These are phyloP conservation scores for Lizonia empirigonia DNA, from an alignment of 2,329 filamentous ascomycete genomes.

Conservation along the genomic window DNA sequence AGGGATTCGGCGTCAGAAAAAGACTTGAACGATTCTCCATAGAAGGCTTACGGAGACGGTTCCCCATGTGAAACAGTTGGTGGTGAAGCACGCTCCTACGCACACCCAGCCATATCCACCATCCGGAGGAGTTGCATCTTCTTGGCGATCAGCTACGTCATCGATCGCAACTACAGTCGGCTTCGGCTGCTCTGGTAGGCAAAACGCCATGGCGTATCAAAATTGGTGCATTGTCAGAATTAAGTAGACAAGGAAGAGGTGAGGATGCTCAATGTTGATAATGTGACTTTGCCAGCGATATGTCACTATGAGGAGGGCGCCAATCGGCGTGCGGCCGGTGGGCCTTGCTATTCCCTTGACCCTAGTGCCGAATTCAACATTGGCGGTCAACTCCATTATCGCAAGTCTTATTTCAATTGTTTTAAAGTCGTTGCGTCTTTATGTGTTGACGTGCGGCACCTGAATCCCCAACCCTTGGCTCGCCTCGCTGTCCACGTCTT, in stretches of 20 bases:
- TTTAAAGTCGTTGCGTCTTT: neutral
- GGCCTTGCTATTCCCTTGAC: neutral
- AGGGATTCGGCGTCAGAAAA: slow-evolving; percentile 4
- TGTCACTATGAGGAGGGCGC: neutral
- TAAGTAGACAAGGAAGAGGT: neutral
- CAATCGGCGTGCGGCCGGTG: neutral
- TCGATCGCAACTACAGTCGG: neutral
- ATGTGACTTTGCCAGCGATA: neutral
- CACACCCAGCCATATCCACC: slow-evolving; percentile 27
- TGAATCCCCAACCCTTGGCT: slow-evolving; percentile 2
- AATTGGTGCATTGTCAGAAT: no score
- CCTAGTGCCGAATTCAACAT: neutral
- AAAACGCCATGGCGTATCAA: neutral
- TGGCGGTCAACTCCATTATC: neutral
- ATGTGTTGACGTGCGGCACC: neutral
- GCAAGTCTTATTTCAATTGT: neutral
- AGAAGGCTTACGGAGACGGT: slow-evolving; percentile 21
- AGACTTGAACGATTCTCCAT: neutral
- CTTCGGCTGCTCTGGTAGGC: neutral
- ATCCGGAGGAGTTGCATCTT: slow-evolving; percentile 17
- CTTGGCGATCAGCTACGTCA: neutral
- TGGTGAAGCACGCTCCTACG: slow-evolving; percentile 16
- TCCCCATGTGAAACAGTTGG: slow-evolving; percentile 28
- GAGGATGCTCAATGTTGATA: neutral
- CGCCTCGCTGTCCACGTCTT: slow-evolving; percentile 57